Evolutionary conservation across 2,329 filamentous ascomycete genomes (phyloP).

Genomic region (Atkinsonella texensis): DNA sequence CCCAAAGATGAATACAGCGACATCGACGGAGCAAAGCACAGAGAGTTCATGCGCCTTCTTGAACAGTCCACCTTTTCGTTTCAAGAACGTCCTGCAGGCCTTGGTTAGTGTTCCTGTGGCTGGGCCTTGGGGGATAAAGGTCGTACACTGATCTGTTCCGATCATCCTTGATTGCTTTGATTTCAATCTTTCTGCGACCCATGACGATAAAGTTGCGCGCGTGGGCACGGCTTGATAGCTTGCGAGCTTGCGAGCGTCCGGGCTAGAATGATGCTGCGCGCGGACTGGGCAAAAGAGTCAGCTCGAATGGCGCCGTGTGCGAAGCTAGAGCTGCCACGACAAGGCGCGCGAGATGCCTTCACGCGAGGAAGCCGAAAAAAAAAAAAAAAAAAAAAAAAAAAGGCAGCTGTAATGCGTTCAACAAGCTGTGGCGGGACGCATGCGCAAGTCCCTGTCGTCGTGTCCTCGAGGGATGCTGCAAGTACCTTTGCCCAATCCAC

Average conservation of each 20-base stretch:
- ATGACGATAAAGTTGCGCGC: conserved; percentile 35
- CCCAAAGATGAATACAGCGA: conserved; percentile 96
- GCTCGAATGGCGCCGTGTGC: background rate
- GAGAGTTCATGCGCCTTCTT: conserved; percentile 99
- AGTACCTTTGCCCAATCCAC: background rate
- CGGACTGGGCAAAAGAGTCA: background rate
- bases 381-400: background rate
- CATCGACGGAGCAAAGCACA: conserved; percentile 94
- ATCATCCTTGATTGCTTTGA: conserved; percentile 98
- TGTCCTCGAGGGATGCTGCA: background rate
- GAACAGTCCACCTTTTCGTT: conserved; percentile 96
- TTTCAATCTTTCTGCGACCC: conserved; percentile 99
- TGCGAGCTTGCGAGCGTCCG: background rate
- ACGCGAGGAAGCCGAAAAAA: background rate
- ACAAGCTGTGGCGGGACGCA: background rate
- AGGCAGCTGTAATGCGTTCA: background rate
- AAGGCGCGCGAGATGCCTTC: background rate
- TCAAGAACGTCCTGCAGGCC: conserved; percentile 71
- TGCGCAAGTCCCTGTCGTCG: background rate
- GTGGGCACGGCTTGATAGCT: conserved; percentile 1
- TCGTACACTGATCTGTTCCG: conserved; percentile 93
- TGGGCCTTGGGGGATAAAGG: background rate
- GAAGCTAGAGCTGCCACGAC: background rate
- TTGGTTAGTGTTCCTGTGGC: background rate
- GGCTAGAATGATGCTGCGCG: conserved; percentile 6